Base-by-base conservation (phyloP, 208 protist genomes). In the Leishmania tropica region DNA sequence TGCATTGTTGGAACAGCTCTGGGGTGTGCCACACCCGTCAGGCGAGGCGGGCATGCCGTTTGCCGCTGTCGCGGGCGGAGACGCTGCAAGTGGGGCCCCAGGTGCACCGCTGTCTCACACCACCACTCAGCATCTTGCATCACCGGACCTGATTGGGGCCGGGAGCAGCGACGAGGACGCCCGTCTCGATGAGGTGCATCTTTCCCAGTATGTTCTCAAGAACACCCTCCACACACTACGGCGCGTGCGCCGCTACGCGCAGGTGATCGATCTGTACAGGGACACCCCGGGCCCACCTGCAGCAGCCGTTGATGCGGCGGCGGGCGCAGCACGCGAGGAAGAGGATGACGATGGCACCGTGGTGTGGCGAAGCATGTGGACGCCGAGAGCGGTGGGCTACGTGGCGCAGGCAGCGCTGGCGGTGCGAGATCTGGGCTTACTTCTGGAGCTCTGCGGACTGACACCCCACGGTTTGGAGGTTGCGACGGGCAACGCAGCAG, bases 341-440 rank as follows among this genome's bases (percentile, higher is more conserved):
- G 28, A 53, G 48, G 28, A 56, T 13, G 74, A 77, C 53, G 78
- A 81, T 28, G 10, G 76, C 75, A 67, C 75, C 58, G 45, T 74
- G 15, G 65, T 89, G 73, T 85, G 80, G 67, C 78, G 64, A 31
- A 45, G 42, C 21, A 83, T 88, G 81, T 92, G 90, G 90, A 85
- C 93, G 0, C 64, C 87, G 17, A 62, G 78, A 5, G 89, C 89
- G 21, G 62, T 88, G 45, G 56, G 85, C 42, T 87, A 91, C 21
- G 85, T 94, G 6, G 89, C 93, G 11, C 93, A 96, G 76, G 89
- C 90, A 2, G 91, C 88, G 58, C 83, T 94, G 75, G 88, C 86
- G 62, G 80, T 79, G 35, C 77, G 83, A 15, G 80, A 93, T 37
- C 74, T 93, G 11, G 75, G 76, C 24, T 35, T 93, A 37, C 91